Conservation (phyloP, 306 rosid species). For the Castanopsis chinensis region DNA sequence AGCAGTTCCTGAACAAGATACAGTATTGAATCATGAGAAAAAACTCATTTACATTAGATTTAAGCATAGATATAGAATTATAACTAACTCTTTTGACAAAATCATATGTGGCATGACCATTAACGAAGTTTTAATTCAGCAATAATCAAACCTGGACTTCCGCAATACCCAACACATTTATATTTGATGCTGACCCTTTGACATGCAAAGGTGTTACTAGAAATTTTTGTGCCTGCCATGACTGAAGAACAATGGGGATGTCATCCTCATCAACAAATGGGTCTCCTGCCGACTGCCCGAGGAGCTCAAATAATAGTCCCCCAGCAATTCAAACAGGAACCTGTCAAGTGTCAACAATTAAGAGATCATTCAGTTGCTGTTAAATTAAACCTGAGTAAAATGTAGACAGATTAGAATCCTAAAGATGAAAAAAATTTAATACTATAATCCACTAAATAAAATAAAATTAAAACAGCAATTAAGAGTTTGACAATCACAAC, state of each 20-base stretch:
- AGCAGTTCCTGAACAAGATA: slow-evolving; percentile 48
- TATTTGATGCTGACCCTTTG: background rate
- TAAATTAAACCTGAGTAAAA: background rate
- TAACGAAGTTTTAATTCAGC: background rate
- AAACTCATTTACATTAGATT: slow-evolving; percentile 4
- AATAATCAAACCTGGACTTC: too few species aligned
- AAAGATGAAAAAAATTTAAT: background rate
- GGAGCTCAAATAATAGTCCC: too few species aligned
- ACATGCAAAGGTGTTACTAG: too few species aligned
- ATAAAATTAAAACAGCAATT: background rate
- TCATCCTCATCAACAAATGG: too few species aligned
- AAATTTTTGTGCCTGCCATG: too few species aligned
- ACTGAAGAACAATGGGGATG: too few species aligned
- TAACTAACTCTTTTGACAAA: background rate
- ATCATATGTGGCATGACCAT: background rate
- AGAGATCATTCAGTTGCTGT: background rate
- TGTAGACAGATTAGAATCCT: background rate
- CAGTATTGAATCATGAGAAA: background rate
- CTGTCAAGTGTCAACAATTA: background rate
- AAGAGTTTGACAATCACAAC: background rate
- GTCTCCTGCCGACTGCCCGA: too few species aligned
- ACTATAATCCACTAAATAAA: background rate
- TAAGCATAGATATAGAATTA: background rate
- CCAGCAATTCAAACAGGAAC: too few species aligned
- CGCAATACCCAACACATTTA: too few species aligned